A percentile compares a stretch with the other conserved stretches of the same genome.
These are phyloP conservation scores for Penicillium sp. DNA, from an alignment of 2,329 filamentous ascomycete species.

Conservation along the genomic window DNA sequence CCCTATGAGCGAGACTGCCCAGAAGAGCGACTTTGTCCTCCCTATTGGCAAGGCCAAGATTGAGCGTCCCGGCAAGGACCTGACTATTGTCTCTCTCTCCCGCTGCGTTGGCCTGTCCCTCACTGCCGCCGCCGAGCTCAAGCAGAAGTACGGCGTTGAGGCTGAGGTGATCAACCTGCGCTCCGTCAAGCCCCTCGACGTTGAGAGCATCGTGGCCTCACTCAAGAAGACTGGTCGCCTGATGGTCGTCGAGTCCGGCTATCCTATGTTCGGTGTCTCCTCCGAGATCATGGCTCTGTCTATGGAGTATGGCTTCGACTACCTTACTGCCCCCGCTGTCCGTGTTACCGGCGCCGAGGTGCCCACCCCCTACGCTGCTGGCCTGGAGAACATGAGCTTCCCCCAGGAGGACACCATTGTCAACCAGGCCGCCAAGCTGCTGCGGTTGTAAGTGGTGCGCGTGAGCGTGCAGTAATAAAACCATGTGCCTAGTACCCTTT, in stretches of 20 bases:
- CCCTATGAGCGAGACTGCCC: constrained; percentile 95
- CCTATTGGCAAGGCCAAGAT: constrained; percentile 99
- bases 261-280: constrained; percentile 89
- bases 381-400: constrained; percentile 94
- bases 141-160: constrained; percentile 95
- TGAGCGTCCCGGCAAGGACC: constrained; percentile 90
- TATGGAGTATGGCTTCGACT: constrained; percentile 98
- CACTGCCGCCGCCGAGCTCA: constrained; percentile 81
- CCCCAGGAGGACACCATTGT: constrained; percentile 85
- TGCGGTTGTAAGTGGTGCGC: constrained; percentile 62
- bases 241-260: constrained; percentile 89
- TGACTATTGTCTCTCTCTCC: constrained; percentile 92
- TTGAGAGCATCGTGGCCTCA: constrained; percentile 92
- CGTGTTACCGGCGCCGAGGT: constrained; percentile 96
- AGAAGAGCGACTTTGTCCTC: constrained; percentile 93
- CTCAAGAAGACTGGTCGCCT: constrained; percentile 98
- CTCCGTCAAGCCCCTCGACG: constrained; percentile 92
- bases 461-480: constrained; percentile 29
- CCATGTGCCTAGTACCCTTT: constrained; percentile 37
- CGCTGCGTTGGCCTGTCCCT: constrained; percentile 93
- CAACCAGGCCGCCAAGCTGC: constrained; percentile 82
- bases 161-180: constrained; percentile 97
- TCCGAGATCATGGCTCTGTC: constrained; percentile 90
- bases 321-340: constrained; percentile 88
- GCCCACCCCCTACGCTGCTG: constrained; percentile 89